These are phyloP conservation scores for Sugiyamaella marilandica DNA, from an alignment of 805 yeast species.

Conservation along the genomic window DNA sequence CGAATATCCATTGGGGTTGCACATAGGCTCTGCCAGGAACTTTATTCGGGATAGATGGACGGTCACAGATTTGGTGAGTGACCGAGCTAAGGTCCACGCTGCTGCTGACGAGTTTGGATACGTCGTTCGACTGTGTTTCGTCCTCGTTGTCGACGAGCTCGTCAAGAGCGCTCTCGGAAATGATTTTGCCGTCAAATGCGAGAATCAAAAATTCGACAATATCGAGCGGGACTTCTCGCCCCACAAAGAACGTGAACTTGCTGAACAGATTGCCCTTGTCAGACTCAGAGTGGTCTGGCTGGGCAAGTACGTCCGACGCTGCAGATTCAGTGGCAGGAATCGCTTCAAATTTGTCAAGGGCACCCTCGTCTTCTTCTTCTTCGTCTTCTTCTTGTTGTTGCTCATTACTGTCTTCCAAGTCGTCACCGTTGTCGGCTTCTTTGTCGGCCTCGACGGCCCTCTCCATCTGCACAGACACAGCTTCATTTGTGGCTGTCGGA, in stretches of 20 bases:
- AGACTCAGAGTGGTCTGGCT: conserved; percentile 44
- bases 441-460: conserved; percentile 37
- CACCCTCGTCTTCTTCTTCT: conserved; percentile 38
- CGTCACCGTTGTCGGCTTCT: conserved; percentile 29
- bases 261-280: conserved; percentile 64
- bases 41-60: conserved; percentile 73
- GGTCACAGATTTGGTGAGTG: conserved; percentile 92
- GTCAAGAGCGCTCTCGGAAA: conserved; percentile 85
- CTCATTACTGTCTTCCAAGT: conserved; percentile 20
- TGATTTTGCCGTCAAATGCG: conserved; percentile 78
- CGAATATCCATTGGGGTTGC: conserved; percentile 98
- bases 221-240: conserved; percentile 94
- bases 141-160: conserved; percentile 51
- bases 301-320: conserved; percentile 46
- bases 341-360: conserved; percentile 69
- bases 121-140: conserved; percentile 39
- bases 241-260: conserved; percentile 75
- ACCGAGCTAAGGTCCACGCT: conserved; percentile 57
- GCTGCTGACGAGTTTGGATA: conserved; percentile 27
- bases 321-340: conserved; percentile 47
- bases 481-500: conserved; percentile 42
- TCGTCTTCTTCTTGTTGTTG: conserved; percentile 23
- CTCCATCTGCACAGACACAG: conserved; percentile 36
- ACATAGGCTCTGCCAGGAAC: conserved; percentile 89
- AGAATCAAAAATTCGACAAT: conserved; percentile 81